phyloP scores from a whole-genome alignment of 352 stramenopile species.

The Pseudoperonospora humuli region DNA sequence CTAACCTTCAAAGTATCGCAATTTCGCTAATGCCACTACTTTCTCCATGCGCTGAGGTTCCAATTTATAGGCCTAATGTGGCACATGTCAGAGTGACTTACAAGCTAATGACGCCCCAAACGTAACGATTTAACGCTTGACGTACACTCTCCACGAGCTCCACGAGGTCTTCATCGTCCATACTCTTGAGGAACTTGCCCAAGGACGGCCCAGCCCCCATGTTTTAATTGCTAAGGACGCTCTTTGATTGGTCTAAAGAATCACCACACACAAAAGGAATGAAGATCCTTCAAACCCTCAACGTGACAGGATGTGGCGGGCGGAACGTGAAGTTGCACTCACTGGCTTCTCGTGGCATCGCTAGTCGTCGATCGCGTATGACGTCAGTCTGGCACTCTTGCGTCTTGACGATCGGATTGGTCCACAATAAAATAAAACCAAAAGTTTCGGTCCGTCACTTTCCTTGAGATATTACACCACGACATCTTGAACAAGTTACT shows the following conservation, averaged over 20 bases:
- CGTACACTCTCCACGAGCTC: slow-evolving; percentile 37
- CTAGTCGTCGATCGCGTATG: slow-evolving; percentile 11
- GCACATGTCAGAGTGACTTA: neutral
- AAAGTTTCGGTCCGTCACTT: too few species aligned
- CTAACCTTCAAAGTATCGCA: slow-evolving; percentile 31
- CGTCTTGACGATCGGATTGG: neutral
- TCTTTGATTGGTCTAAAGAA: slow-evolving; percentile 16
- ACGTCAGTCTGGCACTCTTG: too few species aligned
- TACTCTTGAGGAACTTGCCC: slow-evolving; percentile 42
- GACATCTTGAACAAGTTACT: too few species aligned
- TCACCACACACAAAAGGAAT: too few species aligned
- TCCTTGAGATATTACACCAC: too few species aligned
- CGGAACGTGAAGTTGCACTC: slow-evolving; percentile 11
- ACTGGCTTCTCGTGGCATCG: slow-evolving; percentile 7
- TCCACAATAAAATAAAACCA: neutral
- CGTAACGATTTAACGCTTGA: neutral
- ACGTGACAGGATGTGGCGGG: slow-evolving; percentile 1
- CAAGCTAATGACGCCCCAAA: neutral
- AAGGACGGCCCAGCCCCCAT: slow-evolving; percentile 48
- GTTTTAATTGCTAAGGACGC: neutral
- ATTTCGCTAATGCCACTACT: slow-evolving; percentile 36
- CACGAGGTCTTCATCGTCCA: slow-evolving; percentile 54
- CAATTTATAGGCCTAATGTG: slow-evolving; percentile 35
- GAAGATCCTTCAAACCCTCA: too few species aligned
- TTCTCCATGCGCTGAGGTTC: slow-evolving; percentile 46